These are phyloP conservation scores for Daedaleopsis sinensis DNA, from an alignment of 768 basidiomycete genomes.

Conservation along the genomic window DNA sequence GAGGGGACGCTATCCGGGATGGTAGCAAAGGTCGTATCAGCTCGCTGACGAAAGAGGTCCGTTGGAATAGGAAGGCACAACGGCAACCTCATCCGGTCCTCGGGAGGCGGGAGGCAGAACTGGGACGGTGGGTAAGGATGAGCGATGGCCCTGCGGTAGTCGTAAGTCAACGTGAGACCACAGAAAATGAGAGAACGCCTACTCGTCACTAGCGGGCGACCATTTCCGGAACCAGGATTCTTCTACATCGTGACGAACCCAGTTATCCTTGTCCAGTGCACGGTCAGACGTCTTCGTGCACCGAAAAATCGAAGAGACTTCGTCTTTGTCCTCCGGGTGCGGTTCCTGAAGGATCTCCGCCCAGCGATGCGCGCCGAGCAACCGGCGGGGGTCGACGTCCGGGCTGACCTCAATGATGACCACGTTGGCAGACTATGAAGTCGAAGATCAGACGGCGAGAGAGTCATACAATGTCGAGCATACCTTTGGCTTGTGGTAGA, in stretches of 20 bases:
- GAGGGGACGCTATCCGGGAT: neutral
- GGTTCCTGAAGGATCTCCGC: constrained; percentile 39
- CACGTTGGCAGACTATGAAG: constrained; percentile 44
- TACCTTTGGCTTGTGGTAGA: constrained; percentile 50
- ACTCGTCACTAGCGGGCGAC: constrained; percentile 13
- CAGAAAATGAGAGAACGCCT: neutral
- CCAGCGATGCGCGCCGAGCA: constrained; percentile 51
- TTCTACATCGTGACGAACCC: constrained; percentile 46
- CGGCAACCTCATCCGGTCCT: constrained; percentile 39
- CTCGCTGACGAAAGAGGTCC: neutral
- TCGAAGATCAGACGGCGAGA: neutral
- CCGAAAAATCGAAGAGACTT: constrained; percentile 41
- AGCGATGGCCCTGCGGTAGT: constrained; percentile 26
- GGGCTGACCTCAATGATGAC: constrained; percentile 48
- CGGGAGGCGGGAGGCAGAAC: constrained; percentile 42
- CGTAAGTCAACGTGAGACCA: neutral
- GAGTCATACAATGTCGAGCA: constrained; percentile 4
- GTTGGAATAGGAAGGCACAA: constrained; percentile 47
- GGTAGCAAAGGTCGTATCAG: neutral
- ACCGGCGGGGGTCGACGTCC: constrained; percentile 31
- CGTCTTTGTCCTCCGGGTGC: constrained; percentile 29
- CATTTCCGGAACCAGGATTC: constrained; percentile 42
- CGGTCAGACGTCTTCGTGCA: constrained; percentile 40
- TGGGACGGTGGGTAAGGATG: constrained; percentile 45
- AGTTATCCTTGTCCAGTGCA: constrained; percentile 47